A percentile compares a stretch with the other conserved stretches of the same genome.
Conservation (phyloP, 169 alveolate genomes). For the Plasmodium ovale region DNA sequence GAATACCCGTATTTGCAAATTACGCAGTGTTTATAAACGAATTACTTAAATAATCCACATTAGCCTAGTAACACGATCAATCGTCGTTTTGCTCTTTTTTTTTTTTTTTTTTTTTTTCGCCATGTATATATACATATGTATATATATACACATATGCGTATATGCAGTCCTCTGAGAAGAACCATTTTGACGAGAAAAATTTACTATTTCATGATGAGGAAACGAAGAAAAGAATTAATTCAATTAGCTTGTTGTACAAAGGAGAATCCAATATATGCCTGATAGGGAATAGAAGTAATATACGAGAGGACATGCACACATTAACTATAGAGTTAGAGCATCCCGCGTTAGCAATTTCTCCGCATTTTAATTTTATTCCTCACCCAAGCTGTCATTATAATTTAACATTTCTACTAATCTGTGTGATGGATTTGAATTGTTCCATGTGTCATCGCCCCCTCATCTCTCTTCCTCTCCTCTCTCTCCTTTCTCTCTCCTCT, state of each 20-base stretch:
- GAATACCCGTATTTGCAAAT: not conserved
- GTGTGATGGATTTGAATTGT: not conserved
- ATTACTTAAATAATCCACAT: not conserved
- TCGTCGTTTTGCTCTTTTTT: not conserved
- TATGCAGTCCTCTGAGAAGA: slow-evolving; percentile 8
- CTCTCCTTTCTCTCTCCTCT: too few species aligned
- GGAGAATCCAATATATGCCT: slow-evolving; percentile 67
- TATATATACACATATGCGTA: not conserved
- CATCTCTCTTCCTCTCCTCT: too few species aligned
- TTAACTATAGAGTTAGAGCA: too few species aligned
- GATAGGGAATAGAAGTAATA: slow-evolving; percentile 56
- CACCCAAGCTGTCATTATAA: not conserved
- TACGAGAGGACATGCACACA: too few species aligned
- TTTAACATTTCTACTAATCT: not conserved
- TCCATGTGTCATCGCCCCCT: not conserved
- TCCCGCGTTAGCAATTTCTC: too few species aligned
- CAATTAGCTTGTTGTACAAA: slow-evolving; percentile 47
- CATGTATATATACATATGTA: not conserved
- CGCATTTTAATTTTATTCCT: too few species aligned
- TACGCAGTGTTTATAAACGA: too few species aligned
- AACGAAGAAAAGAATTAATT: slow-evolving; percentile 48
- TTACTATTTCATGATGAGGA: slow-evolving; percentile 68
- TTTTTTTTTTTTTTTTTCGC: not conserved
- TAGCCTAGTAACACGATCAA: not conserved
- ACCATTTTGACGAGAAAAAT: slow-evolving; percentile 22